Evolutionary conservation across 192 early-diverging fungal genomes (phyloP).

Genomic region (Chytriomyces hyalinus): DNA sequence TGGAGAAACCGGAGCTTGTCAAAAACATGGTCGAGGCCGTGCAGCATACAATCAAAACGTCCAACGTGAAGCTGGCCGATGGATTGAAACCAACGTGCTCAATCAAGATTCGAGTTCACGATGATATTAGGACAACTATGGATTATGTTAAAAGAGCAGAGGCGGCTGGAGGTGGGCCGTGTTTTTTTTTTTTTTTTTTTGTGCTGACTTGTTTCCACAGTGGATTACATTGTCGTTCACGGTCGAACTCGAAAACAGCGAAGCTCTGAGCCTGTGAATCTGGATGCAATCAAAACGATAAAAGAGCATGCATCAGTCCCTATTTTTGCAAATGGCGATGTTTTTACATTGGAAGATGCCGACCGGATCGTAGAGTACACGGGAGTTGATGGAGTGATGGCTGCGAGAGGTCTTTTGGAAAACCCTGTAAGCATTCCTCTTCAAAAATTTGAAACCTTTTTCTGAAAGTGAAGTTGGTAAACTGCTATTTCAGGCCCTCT

Average conservation of each 20-base stretch:
- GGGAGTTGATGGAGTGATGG: conserved; percentile 89
- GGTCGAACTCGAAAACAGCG: conserved; percentile 84
- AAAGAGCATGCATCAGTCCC: conserved; percentile 82
- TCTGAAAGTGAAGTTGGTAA: not conserved
- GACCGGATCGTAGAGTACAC: conserved; percentile 76
- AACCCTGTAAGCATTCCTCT: conserved; percentile 65
- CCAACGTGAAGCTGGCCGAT: conserved; percentile 51
- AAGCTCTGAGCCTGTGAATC: conserved; percentile 78
- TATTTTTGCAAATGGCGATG: conserved; percentile 86
- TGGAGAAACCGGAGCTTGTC: conserved; percentile 89
- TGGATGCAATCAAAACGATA: conserved; percentile 78
- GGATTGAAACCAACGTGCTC: conserved; percentile 63
- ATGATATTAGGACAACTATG: conserved; percentile 73
- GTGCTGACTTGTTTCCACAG: conserved; percentile 20
- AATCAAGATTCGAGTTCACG: conserved; percentile 86
- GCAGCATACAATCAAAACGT: conserved; percentile 52
- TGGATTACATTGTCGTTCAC: conserved; percentile 88
- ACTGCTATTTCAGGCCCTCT: conserved; percentile 64
- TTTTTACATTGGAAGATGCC: conserved; percentile 79
- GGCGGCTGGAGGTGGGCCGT: conserved; percentile 61
- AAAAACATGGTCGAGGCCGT: conserved; percentile 85
- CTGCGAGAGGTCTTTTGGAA: conserved; percentile 84
- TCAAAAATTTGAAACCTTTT: not conserved
- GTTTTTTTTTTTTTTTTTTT: not conserved
- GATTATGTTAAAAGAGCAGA: conserved; percentile 86